Evolutionary conservation across 2,329 filamentous ascomycete genomes (phyloP).

Genomic region (Clonostachys chloroleuca): DNA sequence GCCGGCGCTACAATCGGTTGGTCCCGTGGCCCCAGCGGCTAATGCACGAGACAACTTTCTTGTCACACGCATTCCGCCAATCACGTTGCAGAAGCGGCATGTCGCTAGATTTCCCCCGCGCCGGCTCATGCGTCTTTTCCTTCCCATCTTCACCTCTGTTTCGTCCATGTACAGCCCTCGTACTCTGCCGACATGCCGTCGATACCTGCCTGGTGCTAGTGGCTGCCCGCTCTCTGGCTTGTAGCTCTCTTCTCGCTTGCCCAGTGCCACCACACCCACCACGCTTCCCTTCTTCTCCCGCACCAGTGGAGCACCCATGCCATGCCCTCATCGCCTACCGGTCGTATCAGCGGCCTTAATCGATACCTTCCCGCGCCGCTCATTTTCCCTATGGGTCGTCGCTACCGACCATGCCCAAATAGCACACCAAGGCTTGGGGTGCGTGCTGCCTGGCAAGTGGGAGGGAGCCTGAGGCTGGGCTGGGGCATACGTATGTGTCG

Average conservation of each 20-base stretch:
- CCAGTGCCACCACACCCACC: background rate
- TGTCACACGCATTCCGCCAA: slow-evolving; percentile 37
- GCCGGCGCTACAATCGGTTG: slow-evolving; percentile 34
- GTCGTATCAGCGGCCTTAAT: no score
- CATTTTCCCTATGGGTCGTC: background rate
- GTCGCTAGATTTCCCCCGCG: no score
- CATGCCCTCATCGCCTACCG: background rate
- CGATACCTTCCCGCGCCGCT: background rate
- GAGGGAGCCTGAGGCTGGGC: slow-evolving; percentile 3
- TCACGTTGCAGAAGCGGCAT: slow-evolving; percentile 9
- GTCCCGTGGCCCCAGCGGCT: slow-evolving; percentile 39
- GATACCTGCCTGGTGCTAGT: no score
- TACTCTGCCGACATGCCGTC: no score
- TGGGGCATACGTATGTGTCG: background rate
- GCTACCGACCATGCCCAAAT: background rate
- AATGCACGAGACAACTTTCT: slow-evolving; percentile 35
- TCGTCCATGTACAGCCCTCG: no score
- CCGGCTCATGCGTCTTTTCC: no score
- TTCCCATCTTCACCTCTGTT: no score
- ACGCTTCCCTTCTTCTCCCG: background rate
- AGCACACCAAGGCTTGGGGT: background rate
- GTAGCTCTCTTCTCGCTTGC: no score
- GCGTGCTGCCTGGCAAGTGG: slow-evolving; percentile 4
- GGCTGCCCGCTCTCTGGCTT: no score
- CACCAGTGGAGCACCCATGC: background rate